A percentile compares a stretch with the other conserved stretches of the same genome.
phyloP scores from a whole-genome alignment of 2,329 filamentous ascomycete species.

The Arthrocladium fulminans region DNA sequence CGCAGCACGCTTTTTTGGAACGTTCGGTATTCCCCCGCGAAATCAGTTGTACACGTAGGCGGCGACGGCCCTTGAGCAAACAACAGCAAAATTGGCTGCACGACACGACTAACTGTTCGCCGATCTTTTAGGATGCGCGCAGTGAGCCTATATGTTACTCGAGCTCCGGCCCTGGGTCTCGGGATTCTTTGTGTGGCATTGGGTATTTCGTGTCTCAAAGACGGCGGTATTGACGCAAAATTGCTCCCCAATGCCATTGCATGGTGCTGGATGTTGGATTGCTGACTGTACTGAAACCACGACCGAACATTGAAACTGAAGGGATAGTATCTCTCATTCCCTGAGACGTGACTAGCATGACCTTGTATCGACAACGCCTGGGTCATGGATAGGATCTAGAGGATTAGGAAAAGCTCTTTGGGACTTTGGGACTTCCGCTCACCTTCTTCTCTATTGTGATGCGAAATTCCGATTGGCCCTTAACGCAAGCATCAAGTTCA shows the following conservation, averaged over 20 bases:
- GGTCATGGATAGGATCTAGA: constrained; percentile 5
- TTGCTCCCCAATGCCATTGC: constrained; percentile 15
- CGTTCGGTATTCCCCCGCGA: constrained; percentile 1
- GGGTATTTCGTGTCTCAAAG: constrained; percentile 3
- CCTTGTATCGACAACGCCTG: constrained; percentile 4
- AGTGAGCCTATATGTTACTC: constrained; percentile 2
- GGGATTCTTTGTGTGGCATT: background rate
- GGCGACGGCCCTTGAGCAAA: background rate
- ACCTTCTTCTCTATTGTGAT: constrained; percentile 3
- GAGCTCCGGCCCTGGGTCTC: background rate
- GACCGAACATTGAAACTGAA: constrained; percentile 9
- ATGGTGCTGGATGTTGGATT: constrained; percentile 21
- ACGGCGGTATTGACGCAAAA: constrained; percentile 1
- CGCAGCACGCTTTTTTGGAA: background rate
- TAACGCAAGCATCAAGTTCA: background rate
- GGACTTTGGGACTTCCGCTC: background rate
- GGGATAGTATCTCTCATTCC: background rate
- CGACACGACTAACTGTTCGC: background rate
- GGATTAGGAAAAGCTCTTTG: background rate
- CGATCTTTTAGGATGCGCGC: background rate
- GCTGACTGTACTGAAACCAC: constrained; percentile 21
- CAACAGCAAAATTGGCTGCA: constrained; percentile 1
- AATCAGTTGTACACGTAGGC: constrained; percentile 2
- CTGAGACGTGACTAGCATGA: background rate
- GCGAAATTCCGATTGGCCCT: background rate